These are phyloP conservation scores for Podaxis rugospora DNA, from an alignment of 768 basidiomycete genomes.

Conservation along the genomic window DNA sequence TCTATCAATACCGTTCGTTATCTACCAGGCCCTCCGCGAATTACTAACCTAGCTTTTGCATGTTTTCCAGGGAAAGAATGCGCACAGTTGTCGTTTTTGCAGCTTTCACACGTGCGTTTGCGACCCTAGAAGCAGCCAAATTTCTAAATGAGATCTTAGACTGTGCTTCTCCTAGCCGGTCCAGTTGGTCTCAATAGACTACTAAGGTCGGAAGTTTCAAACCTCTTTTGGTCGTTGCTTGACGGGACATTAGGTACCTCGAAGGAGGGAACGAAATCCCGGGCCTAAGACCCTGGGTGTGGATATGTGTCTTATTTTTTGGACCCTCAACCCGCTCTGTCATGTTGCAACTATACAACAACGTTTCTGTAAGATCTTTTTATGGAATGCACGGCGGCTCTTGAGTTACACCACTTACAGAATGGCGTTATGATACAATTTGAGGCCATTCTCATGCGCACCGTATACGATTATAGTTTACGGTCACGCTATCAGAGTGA, in stretches of 20 bases:
- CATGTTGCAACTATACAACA: conserved; percentile 48
- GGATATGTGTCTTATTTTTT: conserved; percentile 34
- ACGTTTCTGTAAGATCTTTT: conserved; percentile 37
- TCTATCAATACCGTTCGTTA: background rate
- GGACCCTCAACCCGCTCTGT: conserved; percentile 29
- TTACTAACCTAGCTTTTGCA: background rate
- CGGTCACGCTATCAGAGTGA: background rate
- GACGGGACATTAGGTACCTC: conserved; percentile 39
- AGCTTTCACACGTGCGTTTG: conserved; percentile 12
- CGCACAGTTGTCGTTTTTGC: background rate
- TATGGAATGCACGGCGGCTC: background rate
- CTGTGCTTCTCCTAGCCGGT: conserved; percentile 25
- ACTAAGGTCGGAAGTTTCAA: conserved; percentile 23
- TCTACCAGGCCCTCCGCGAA: background rate
- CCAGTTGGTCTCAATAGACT: conserved; percentile 39
- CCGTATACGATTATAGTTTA: conserved; percentile 13
- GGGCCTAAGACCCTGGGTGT: conserved; percentile 61
- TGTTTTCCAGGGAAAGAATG: background rate
- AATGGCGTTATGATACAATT: conserved; percentile 19
- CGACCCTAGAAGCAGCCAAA: conserved; percentile 24
- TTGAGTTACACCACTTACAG: conserved; percentile 28
- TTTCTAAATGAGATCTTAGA: conserved; percentile 19
- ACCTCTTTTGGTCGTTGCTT: background rate
- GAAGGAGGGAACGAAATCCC: conserved; percentile 48
- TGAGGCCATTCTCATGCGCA: conserved; percentile 29